A percentile compares a stretch with the other conserved stretches of the same genome.
Conservation (phyloP, 2,329 filamentous ascomycete species). For the Penicillium sp. region DNA sequence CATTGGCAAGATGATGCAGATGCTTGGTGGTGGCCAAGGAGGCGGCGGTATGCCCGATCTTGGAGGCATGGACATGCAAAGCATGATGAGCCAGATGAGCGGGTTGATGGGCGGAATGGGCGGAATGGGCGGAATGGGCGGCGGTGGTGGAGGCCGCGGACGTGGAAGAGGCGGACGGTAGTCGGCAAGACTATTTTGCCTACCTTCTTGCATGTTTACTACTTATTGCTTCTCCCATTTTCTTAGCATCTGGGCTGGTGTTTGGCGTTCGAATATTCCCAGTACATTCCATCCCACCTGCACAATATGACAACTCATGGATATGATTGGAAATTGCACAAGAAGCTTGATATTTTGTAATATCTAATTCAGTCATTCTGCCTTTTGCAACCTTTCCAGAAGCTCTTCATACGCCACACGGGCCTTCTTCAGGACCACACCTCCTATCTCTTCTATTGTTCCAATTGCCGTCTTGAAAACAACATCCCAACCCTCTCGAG, state of each 20-base stretch:
- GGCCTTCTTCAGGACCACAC: conserved; percentile 3
- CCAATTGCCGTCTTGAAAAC: conserved; percentile 20
- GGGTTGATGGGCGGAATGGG: conserved; percentile 51
- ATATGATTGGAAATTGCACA: background rate
- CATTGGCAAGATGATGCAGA: conserved; percentile 95
- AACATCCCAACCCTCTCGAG: conserved; percentile 22
- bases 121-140: background rate
- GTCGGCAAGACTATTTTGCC: conserved; percentile 1
- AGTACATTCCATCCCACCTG: background rate
- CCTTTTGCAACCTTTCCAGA: conserved; percentile 15
- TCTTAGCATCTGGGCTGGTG: conserved; percentile 21
- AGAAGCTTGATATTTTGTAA: background rate
- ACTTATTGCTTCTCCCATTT: conserved; percentile 12
- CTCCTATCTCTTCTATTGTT: conserved; percentile 18
- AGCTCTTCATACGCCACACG: conserved; percentile 16
- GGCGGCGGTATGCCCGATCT: conserved; percentile 66
- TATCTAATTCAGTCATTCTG: conserved; percentile 21
- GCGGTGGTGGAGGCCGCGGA: conserved; percentile 28
- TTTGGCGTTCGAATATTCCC: conserved; percentile 20
- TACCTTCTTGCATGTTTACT: conserved; percentile 9
- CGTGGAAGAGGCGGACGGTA: conserved; percentile 36
- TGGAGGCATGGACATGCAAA: conserved; percentile 61
- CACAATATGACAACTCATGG: background rate
- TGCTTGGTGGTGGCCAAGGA: conserved; percentile 71
- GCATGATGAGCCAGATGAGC: conserved; percentile 76